These are phyloP conservation scores for Mycena leptocephala DNA, from an alignment of 768 basidiomycete species.

Conservation along the genomic window DNA sequence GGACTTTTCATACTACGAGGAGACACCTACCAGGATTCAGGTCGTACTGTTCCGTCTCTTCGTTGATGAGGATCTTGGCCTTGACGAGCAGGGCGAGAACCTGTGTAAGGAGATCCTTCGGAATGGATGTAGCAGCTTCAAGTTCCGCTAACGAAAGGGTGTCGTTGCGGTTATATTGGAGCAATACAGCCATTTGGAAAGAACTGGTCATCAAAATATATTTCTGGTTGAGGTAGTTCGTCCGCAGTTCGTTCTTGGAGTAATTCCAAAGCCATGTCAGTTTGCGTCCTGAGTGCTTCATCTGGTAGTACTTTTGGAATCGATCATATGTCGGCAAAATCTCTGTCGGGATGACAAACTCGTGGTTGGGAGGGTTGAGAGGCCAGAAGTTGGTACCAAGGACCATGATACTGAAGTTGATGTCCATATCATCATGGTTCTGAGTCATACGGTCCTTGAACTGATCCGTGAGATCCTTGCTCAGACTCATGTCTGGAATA, in stretches of 20 bases:
- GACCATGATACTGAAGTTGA: slow-evolving; percentile 95
- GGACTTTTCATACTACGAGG: neutral
- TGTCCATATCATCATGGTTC: slow-evolving; percentile 88
- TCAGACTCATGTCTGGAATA: slow-evolving; percentile 89
- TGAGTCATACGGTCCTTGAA: slow-evolving; percentile 96
- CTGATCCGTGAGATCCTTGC: slow-evolving; percentile 94
- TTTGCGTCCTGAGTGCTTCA: slow-evolving; percentile 95
- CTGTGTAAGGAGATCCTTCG: slow-evolving; percentile 76
- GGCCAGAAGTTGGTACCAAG: slow-evolving; percentile 98
- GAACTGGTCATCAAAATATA: slow-evolving; percentile 97
- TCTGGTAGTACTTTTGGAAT: slow-evolving; percentile 94
- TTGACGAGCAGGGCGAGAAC: slow-evolving; percentile 80
- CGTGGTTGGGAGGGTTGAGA: slow-evolving; percentile 84
- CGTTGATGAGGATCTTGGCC: slow-evolving; percentile 91
- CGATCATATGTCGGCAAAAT: slow-evolving; percentile 91
- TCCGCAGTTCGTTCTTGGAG: slow-evolving; percentile 95
- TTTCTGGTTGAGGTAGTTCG: slow-evolving; percentile 94
- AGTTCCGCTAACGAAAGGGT: slow-evolving; percentile 84
- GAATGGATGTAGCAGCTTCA: slow-evolving; percentile 74
- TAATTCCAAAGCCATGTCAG: slow-evolving; percentile 99
- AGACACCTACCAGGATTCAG: slow-evolving; percentile 78
- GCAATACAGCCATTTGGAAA: slow-evolving; percentile 95
- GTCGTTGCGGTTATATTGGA: slow-evolving; percentile 95
- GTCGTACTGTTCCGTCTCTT: slow-evolving; percentile 93
- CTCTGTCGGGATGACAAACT: slow-evolving; percentile 92